phyloP scores from a whole-genome alignment of 2,329 filamentous ascomycete species.

The Knufia fluminis region DNA sequence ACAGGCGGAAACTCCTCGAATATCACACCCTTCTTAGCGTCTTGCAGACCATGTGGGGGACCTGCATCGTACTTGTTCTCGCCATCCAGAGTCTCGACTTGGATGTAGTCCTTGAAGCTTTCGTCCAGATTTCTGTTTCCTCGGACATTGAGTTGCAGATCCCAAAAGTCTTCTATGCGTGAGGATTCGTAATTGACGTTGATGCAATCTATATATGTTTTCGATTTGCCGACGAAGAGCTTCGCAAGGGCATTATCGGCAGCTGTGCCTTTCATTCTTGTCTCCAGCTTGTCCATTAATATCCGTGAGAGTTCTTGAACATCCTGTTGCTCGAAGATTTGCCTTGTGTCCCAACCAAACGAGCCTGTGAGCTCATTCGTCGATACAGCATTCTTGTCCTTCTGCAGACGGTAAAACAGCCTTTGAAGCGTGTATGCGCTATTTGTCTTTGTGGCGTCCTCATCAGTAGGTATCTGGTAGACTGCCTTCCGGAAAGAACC shows the following conservation, averaged over 20 bases:
- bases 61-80: slow-evolving; percentile 97
- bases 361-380: slow-evolving; percentile 92
- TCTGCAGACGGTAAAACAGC: slow-evolving; percentile 90
- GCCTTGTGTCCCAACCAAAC: slow-evolving; percentile 94
- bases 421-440: slow-evolving; percentile 90
- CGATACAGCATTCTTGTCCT: slow-evolving; percentile 69
- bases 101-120: slow-evolving; percentile 92
- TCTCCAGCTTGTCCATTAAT: slow-evolving; percentile 93
- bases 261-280: slow-evolving; percentile 94
- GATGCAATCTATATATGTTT: slow-evolving; percentile 97
- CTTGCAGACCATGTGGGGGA: slow-evolving; percentile 82
- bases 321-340: slow-evolving; percentile 98
- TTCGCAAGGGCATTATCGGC: slow-evolving; percentile 80
- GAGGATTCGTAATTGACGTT: slow-evolving; percentile 97
- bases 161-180: slow-evolving; percentile 95
- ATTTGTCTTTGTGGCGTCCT: slow-evolving; percentile 70
- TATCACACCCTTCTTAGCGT: slow-evolving; percentile 95
- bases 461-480: slow-evolving; percentile 89
- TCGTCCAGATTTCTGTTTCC: slow-evolving; percentile 88
- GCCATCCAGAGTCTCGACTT: slow-evolving; percentile 92
- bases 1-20: slow-evolving; percentile 94
- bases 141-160: slow-evolving; percentile 92
- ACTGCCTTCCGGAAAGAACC: slow-evolving; percentile 96
- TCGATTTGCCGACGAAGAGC: slow-evolving; percentile 95
- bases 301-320: slow-evolving; percentile 95